phyloP scores from a whole-genome alignment of 225 moss, liverwort and hornwort species.

The Marchantia polymorpha region DNA sequence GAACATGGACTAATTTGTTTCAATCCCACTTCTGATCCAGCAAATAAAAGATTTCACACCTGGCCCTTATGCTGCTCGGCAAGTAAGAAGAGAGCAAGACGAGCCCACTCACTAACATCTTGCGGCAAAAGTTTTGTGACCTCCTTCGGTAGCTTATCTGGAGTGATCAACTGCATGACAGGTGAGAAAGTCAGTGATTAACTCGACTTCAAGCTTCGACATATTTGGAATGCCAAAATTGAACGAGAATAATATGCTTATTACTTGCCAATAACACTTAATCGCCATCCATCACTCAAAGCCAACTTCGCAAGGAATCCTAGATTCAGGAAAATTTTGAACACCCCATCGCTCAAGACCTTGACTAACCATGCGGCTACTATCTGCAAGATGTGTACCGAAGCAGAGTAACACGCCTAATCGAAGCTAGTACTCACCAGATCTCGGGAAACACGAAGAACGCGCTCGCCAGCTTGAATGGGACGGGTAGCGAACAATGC shows the following conservation, averaged over 20 bases:
- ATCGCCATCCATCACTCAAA: no score
- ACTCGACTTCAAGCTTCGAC: not conserved
- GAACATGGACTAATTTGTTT: no score
- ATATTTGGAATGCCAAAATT: no score
- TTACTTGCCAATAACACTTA: no score
- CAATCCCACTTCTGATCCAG: not conserved
- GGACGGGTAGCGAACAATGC: constrained; percentile 77
- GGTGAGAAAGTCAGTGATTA: not conserved
- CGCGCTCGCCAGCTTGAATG: constrained; percentile 69
- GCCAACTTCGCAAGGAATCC: no score
- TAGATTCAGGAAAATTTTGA: not conserved
- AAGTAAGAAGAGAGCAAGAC: constrained; percentile 83
- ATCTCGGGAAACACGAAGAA: constrained; percentile 77
- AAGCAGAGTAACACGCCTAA: not conserved
- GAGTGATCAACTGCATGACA: constrained; percentile 70
- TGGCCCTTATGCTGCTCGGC: constrained; percentile 80
- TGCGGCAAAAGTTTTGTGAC: constrained; percentile 60
- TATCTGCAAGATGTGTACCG: no score
- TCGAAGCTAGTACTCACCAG: constrained; percentile 43
- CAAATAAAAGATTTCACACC: constrained; percentile 19
- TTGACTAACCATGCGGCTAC: not conserved
- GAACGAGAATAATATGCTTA: no score
- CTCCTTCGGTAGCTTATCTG: constrained; percentile 71
- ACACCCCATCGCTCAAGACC: not conserved
- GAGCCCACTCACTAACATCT: constrained; percentile 88